Evolutionary conservation across 768 basidiomycete genomes (phyloP).

Genomic region (Boletus rufocinnamomeus): DNA sequence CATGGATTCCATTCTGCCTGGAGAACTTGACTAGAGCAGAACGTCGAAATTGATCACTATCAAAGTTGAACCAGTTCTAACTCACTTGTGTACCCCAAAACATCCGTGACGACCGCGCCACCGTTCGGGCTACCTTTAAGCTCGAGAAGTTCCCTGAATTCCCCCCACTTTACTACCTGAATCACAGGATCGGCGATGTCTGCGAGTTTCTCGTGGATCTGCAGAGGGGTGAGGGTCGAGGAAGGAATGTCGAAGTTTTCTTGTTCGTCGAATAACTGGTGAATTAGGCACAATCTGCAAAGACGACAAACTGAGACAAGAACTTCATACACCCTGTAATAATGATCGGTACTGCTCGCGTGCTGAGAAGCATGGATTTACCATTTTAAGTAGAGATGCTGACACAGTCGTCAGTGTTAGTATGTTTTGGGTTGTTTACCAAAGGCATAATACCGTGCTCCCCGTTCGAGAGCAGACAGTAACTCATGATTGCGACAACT

Average conservation of each 20-base stretch:
- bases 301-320: no score
- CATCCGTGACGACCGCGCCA: conserved; percentile 79
- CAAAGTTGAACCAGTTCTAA: conserved; percentile 1
- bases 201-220: conserved; percentile 76
- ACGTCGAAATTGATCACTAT: not conserved
- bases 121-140: conserved; percentile 72
- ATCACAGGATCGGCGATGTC: conserved; percentile 57
- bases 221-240: conserved; percentile 62
- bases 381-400: no score
- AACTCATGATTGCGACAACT: no score
- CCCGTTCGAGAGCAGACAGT: no score
- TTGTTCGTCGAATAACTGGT: no score
- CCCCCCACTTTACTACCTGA: conserved; percentile 46
- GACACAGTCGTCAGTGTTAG: no score
- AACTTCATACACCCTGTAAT: no score
- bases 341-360: no score
- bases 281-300: no score
- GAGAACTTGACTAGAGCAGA: conserved; percentile 74
- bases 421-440: no score
- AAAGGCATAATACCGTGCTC: no score
- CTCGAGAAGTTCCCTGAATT: conserved; percentile 62
- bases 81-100: conserved; percentile 87
- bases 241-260: conserved; percentile 76
- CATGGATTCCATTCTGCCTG: conserved; percentile 89
- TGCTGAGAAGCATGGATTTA: no score